These are phyloP conservation scores for Saccharomycopsis sp. DNA, from an alignment of 805 yeast species.

Conservation along the genomic window DNA sequence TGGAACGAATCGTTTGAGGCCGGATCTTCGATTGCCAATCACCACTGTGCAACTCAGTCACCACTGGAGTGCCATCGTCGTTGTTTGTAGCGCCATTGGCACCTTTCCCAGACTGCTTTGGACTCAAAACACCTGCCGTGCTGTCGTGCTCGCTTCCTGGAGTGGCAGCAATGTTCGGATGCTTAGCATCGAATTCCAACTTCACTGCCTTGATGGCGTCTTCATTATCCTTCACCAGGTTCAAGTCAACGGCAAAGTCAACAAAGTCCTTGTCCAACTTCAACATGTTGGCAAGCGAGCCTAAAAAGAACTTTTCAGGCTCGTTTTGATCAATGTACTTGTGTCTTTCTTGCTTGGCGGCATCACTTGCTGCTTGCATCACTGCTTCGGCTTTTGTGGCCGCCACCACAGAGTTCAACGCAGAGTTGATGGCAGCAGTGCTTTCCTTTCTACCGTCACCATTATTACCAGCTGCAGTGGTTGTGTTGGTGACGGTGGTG, in stretches of 20 bases:
- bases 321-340: constrained; percentile 5
- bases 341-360: constrained; percentile 1
- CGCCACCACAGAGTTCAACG: neutral
- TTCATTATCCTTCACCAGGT: constrained; percentile 11
- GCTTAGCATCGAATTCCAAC: constrained; percentile 6
- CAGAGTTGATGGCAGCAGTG: too few relatives aligned
- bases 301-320: constrained; percentile 17
- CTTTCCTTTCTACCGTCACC: too few relatives aligned
- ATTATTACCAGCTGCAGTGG: too few relatives aligned
- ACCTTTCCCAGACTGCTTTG: constrained; percentile 15
- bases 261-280: constrained; percentile 12
- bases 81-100: constrained; percentile 7
- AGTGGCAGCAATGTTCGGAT: neutral
- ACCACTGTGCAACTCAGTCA: too few relatives aligned
- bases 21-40: constrained; percentile 20
- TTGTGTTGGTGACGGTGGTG: neutral
- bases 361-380: too few relatives aligned
- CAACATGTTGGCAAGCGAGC: constrained; percentile 18
- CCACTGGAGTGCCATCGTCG: neutral
- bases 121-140: constrained; percentile 12
- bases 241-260: constrained; percentile 10
- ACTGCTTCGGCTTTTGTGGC: neutral
- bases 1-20: constrained; percentile 17
- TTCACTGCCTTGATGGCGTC: neutral
- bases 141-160: neutral